Evolutionary conservation across 2,329 filamentous ascomycete genomes (phyloP).

Genomic region (Falciphora oryzae): DNA sequence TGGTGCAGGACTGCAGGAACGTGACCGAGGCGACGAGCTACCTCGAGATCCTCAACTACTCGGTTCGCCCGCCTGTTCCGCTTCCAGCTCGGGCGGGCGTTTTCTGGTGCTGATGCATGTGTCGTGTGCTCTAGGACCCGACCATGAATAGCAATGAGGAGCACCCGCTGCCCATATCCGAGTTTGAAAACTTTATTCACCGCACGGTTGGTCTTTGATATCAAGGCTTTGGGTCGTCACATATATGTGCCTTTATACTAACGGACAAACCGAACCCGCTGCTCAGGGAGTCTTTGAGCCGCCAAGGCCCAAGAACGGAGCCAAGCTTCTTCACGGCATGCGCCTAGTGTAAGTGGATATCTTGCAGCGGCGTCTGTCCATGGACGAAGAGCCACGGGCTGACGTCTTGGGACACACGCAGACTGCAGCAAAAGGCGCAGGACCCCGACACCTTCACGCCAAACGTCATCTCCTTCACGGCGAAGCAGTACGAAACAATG

Average conservation of each 20-base stretch:
- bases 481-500: constrained; percentile 49
- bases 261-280: constrained; percentile 10
- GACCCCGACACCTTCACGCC: constrained; percentile 54
- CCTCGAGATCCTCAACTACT: constrained; percentile 54
- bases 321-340: constrained; percentile 43
- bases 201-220: constrained; percentile 36
- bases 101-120: constrained; percentile 10
- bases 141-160: constrained; percentile 44
- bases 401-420: constrained; percentile 19
- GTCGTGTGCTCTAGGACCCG: constrained; percentile 35
- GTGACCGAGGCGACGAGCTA: constrained; percentile 49
- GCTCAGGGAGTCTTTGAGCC: constrained; percentile 47
- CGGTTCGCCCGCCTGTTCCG: constrained; percentile 30
- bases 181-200: constrained; percentile 53
- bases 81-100: too few species aligned
- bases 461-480: constrained; percentile 46
- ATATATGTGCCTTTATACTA: background rate
- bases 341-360: constrained; percentile 43
- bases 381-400: constrained; percentile 8
- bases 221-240: background rate
- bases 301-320: constrained; percentile 35
- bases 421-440: constrained; percentile 50
- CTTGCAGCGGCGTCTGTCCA: background rate
- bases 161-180: constrained; percentile 44
- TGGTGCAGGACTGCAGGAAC: constrained; percentile 41